Evolutionary conservation across 768 basidiomycete genomes (phyloP), one percentile per base, ranked within the genome.

Genomic region (Trametes coccinea): DNA sequence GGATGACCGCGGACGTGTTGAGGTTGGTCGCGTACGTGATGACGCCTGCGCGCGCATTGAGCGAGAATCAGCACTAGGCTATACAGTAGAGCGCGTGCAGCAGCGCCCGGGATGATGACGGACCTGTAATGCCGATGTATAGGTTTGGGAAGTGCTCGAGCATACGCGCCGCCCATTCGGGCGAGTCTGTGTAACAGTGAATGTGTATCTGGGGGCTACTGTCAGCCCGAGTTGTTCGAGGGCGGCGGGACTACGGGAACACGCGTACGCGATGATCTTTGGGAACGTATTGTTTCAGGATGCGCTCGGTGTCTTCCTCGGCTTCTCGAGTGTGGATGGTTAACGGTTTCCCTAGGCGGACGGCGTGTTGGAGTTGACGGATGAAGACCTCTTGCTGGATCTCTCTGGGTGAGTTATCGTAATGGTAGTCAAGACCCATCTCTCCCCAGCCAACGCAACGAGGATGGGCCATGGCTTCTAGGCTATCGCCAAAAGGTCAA

Each of bases 301-400:
- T 91, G 2, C 81, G 74, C 66, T 90, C 89, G 0, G 90, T 90
- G 67, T 95, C 93, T 4, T 82, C 86, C 56, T 95, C 90, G 0
- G 93, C 93, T 68, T 93, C 90, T 3, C 93, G 82, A 0, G 92
- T 93, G 68, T 95, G 93, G 47, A 94, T 92, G 1, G 91, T 93
- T 31, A 95, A 76, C 0, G 93, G 85, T 68, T 95, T 95, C 2
- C 80, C 79, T 1, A 92, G 78, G 16, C 76, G 73, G 5, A 94
- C 81, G 0, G 92, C 92, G 1, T 81, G 81, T 14, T 77, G 77
- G 5, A 94, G 81, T 71, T 95, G 93, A 8, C 87, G 77, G 1
- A 74, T 71, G 52, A 95, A 87, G 10, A 92, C 84, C 0, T 74
- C 75, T 56, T 80, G 85, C 67, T 95, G 93, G 1, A 86, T 67